Base-by-base conservation (phyloP, 305 asterid species). In the Ilex paraguariensis region DNA sequence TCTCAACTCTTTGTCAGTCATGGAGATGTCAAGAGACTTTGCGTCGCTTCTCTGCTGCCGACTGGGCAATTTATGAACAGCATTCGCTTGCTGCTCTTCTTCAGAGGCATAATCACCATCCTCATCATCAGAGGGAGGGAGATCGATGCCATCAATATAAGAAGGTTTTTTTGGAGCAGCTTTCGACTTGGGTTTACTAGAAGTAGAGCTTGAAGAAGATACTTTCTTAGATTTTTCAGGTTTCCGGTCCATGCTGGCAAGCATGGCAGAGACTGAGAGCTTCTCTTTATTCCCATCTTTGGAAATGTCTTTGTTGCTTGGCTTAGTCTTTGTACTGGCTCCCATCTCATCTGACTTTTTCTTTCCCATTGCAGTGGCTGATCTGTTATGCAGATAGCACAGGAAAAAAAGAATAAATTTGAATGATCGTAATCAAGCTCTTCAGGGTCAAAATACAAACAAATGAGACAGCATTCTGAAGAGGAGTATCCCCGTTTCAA, bases 221-320 rank as follows among this genome's bases (percentile, higher is more conserved):
- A 5, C 60, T 31, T 56, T 30, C 42, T 56, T 56, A 11, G 15
- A 5, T 2, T 31, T 32, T 6, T 56, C 60, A 31, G 39, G 60
- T 56, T 56, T 56, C 15, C 31, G 39, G 60, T 56, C 60, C 44
- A 56, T 56, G 42, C 1, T 56, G 39, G 60, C 42, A 12, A 56
- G 60, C 44, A 56, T 56, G 9, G 39, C 60, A 6, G 60, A 56
- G 8, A 56, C 60, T 0, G 60, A 56, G 5, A 30, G 30, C 58
- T 54, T 54, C 32, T 54, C 58, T 56, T 56, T 56, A 15, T 56
- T 56, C 14, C 60, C 60, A 30, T 28, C 60, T 56, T 56, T 56
- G 6, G 53, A 31, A 2, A 5, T 14, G 16, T 52, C 56, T 16
- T 52, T 52, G n/a, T 9, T 52, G 31, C 6, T 52, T n/a, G 56